Evolutionary conservation across 2,329 filamentous ascomycete species (phyloP), one percentile per base, ranked within the genome.

Genomic region (Pseudodiploospora longispora): DNA sequence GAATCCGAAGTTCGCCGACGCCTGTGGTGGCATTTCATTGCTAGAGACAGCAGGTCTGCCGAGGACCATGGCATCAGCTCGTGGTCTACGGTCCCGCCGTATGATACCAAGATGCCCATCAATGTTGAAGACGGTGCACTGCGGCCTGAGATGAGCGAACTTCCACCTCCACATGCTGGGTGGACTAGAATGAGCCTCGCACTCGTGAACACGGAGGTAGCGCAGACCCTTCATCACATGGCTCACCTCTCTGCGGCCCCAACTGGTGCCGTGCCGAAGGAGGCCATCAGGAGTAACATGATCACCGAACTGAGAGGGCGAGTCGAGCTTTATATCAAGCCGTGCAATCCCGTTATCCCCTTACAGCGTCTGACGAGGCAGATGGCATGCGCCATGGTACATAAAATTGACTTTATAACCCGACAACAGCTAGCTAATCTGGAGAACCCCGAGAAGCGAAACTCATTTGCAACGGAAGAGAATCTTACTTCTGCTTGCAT

Each of bases 151-250:
- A 67, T 66, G 48, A 70, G 62, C 9, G 56, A 57, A 1, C 44
- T 55, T 0, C 66, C 66, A 0, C 52, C 65, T 1, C 66, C 74
- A 9, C 65, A 72, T 2, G 51, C 58, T 3, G 72, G 72, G 10
- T 80, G 76, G 57, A 81, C 79, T 0, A 70, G 76, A 30, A 78
- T 80, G 70, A 73, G 76, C 0, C 71, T 79, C 44, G 67, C 65
- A 8, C 55, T 81, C 3, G 68, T 78, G n/a, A 67, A 69, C 5
- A 74, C 72, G 49, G 71, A 78, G 40, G 66, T 75, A 1, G 65
- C 69, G 1, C 49, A 52, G 10, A 52, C 50, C 1, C 56, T 57
- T 46, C 52, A 51, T 8, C 52, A 47, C 0, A 44, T 61, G 3
- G 48, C 51, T 2, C 47, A 58, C 2, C 46, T 60, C 34, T 52